Evolutionary conservation across 2,329 filamentous ascomycete species (phyloP).

Genomic region (Neofusicoccum ribis): DNA sequence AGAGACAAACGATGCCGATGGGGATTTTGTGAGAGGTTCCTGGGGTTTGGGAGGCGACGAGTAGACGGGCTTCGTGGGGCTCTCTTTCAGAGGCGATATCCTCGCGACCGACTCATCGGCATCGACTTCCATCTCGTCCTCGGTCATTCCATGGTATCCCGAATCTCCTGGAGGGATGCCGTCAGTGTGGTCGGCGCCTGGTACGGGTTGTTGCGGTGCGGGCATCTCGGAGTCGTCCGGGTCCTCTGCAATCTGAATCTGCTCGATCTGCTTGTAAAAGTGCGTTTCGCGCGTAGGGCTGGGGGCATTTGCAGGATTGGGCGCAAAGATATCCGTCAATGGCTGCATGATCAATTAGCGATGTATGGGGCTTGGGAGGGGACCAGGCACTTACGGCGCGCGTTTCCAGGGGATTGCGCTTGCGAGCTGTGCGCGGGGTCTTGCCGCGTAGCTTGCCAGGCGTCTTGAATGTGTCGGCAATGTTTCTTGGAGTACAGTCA

Average conservation of each 20-base stretch:
- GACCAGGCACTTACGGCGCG: slow-evolving; percentile 64
- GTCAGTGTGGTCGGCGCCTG: slow-evolving; percentile 17
- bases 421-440: slow-evolving; percentile 72
- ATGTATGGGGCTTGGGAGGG: slow-evolving; percentile 50
- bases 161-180: slow-evolving; percentile 52
- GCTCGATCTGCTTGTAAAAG: slow-evolving; percentile 56
- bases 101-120: slow-evolving; percentile 11
- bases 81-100: slow-evolving; percentile 21
- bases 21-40: neutral
- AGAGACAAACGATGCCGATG: slow-evolving; percentile 49
- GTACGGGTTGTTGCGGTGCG: slow-evolving; percentile 17
- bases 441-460: slow-evolving; percentile 81
- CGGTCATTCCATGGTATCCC: slow-evolving; percentile 68
- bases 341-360: slow-evolving; percentile 39
- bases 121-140: slow-evolving; percentile 52
- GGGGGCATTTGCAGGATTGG: slow-evolving; percentile 45
- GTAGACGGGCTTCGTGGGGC: slow-evolving; percentile 29
- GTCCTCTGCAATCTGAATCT: slow-evolving; percentile 62
- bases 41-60: slow-evolving; percentile 13
- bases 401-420: slow-evolving; percentile 57
- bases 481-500: slow-evolving; percentile 62
- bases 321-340: slow-evolving; percentile 50
- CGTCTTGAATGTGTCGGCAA: slow-evolving; percentile 94
- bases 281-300: slow-evolving; percentile 56
- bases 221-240: slow-evolving; percentile 32